Evolutionary conservation across 1,284 basidiomycete species (phyloP).

Genomic region (Apiotrichum akiyoshidainum): DNA sequence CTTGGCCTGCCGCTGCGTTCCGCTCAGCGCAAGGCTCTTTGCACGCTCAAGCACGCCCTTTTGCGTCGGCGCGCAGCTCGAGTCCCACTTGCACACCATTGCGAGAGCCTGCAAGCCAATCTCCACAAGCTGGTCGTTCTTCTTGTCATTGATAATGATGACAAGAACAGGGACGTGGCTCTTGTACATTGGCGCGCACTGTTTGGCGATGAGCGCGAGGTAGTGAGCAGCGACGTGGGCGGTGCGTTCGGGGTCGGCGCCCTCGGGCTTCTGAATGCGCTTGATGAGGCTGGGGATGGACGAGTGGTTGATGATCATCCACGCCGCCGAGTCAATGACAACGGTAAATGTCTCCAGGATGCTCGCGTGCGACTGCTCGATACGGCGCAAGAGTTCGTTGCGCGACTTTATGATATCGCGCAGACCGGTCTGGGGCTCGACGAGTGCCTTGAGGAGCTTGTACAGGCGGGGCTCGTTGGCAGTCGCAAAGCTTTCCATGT

Average conservation of each 20-base stretch:
- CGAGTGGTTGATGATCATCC: slow-evolving; percentile 77
- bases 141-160: slow-evolving; percentile 66
- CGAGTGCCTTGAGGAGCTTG: slow-evolving; percentile 73
- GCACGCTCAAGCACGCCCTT: slow-evolving; percentile 66
- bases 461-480: slow-evolving; percentile 82
- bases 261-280: slow-evolving; percentile 55
- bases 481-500: slow-evolving; percentile 78
- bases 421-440: slow-evolving; percentile 79
- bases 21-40: slow-evolving; percentile 60
- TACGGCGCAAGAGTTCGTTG: slow-evolving; percentile 71
- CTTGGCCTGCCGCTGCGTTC: slow-evolving; percentile 72
- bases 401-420: slow-evolving; percentile 76
- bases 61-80: slow-evolving; percentile 60
- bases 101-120: slow-evolving; percentile 72
- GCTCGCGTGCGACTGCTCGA: slow-evolving; percentile 66
- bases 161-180: slow-evolving; percentile 70
- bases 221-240: slow-evolving; percentile 35
- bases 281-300: slow-evolving; percentile 72
- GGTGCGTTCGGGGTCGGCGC: slow-evolving; percentile 15
- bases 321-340: slow-evolving; percentile 69
- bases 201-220: slow-evolving; percentile 66
- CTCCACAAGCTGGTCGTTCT: slow-evolving; percentile 62
- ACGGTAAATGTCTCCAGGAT: slow-evolving; percentile 66
- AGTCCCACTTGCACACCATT: slow-evolving; percentile 62
- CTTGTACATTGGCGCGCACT: slow-evolving; percentile 69